A percentile compares a stretch with the other conserved stretches of the same genome.
Evolutionary conservation across 2,329 filamentous ascomycete genomes (phyloP).

Genomic region (Scedosporium dehoogii): DNA sequence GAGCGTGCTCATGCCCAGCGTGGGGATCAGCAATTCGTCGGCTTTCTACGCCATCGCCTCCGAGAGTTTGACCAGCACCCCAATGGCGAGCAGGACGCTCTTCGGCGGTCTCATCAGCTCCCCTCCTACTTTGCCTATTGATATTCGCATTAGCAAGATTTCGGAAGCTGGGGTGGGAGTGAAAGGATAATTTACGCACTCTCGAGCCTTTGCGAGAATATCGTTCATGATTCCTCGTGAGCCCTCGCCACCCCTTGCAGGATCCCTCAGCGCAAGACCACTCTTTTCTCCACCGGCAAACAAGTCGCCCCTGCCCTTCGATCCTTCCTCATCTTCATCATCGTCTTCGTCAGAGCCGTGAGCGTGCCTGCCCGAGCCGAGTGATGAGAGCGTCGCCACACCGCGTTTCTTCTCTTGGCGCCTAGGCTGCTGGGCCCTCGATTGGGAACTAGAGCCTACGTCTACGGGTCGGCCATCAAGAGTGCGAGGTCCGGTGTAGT

Average conservation of each 20-base stretch:
- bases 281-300: slow-evolving; percentile 85
- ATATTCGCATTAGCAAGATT: not conserved
- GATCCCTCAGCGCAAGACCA: slow-evolving; percentile 57
- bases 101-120: not conserved
- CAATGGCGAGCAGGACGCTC: slow-evolving; percentile 28
- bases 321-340: slow-evolving; percentile 43
- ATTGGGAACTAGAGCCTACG: slow-evolving; percentile 23
- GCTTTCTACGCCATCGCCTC: slow-evolving; percentile 66
- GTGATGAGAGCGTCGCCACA: slow-evolving; percentile 49
- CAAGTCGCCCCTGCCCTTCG: slow-evolving; percentile 54
- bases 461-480: slow-evolving; percentile 53
- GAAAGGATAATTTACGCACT: slow-evolving; percentile 31
- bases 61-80: slow-evolving; percentile 65
- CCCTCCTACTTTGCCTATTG: not conserved
- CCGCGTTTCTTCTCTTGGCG: slow-evolving; percentile 39
- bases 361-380: slow-evolving; percentile 22
- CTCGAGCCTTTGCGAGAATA: slow-evolving; percentile 53
- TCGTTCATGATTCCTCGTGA: slow-evolving; percentile 50
- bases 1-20: slow-evolving; percentile 17
- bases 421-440: slow-evolving; percentile 20
- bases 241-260: slow-evolving; percentile 34
- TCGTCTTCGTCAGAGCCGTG: slow-evolving; percentile 46
- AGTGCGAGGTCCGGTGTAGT: slow-evolving; percentile 52
- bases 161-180: not conserved
- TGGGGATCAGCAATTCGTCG: slow-evolving; percentile 54